Evolutionary conservation across 257 asterid genomes (phyloP).

Genomic region (Pogostemon cablin): DNA sequence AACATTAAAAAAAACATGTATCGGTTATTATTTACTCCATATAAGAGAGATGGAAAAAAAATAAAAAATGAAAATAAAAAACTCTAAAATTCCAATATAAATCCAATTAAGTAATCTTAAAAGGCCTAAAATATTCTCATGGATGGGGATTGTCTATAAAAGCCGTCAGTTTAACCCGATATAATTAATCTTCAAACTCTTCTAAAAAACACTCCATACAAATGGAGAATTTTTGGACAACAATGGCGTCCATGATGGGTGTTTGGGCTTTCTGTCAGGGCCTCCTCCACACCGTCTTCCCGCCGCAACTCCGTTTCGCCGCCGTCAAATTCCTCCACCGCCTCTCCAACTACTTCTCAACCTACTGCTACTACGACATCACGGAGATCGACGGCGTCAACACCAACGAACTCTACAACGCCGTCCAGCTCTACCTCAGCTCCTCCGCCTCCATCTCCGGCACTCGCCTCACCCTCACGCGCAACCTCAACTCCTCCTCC

Average conservation of each 20-base stretch:
- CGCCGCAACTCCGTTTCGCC: slow-evolving; percentile 50
- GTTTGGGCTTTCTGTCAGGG: slow-evolving; percentile 48
- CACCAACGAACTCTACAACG: slow-evolving; percentile 55
- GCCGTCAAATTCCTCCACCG: slow-evolving; percentile 42
- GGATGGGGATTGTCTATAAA: no score
- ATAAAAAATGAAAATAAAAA: no score
- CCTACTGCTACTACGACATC: slow-evolving; percentile 52
- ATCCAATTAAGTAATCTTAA: no score
- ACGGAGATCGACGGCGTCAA: slow-evolving; percentile 54
- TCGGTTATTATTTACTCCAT: no score
- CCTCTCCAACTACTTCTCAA: slow-evolving; percentile 39
- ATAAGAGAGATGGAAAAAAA: no score
- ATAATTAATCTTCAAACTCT: not conserved
- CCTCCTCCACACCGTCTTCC: slow-evolving; percentile 44
- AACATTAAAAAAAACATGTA: no score
- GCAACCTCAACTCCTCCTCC: slow-evolving; percentile 44
- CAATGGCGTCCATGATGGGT: slow-evolving; percentile 49
- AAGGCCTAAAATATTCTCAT: no score
- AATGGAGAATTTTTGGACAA: slow-evolving; percentile 47
- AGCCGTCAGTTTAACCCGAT: no score
- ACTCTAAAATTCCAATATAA: no score
- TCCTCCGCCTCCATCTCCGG: slow-evolving; percentile 48
- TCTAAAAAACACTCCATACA: not conserved
- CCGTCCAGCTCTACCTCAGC: slow-evolving; percentile 51
- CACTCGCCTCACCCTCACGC: slow-evolving; percentile 45